Evolutionary conservation across 78 protist genomes (phyloP), one percentile per base, ranked within the genome.

Genomic region (Chrysochromulina parva): DNA sequence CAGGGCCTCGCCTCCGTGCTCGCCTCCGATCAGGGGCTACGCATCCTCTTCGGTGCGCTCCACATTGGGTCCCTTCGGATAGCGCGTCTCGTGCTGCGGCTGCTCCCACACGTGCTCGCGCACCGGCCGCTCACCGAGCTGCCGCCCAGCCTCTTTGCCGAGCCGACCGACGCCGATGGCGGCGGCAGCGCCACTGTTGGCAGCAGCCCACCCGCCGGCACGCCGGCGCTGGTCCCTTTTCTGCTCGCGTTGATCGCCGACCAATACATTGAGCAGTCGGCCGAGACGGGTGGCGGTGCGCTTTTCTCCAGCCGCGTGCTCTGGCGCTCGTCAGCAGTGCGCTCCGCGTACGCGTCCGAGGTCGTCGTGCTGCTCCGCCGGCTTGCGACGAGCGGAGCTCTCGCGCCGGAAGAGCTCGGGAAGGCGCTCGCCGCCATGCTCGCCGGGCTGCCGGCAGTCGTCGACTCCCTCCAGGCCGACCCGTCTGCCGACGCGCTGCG

Each of bases 31-130:
- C 13, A 13, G 57, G 6, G 58, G 82, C 82, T 74, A 3, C n/a
- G 55, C 55, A 19, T 55, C 28, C 82, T 74, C 50, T 48, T 74
- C 82, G 5, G 57, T 24, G 82, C 82, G 19, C 53, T 74, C 14
- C 82, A 74, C 82, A 55, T 74, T 4, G 82, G 82, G 57, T 74
- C 82, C 57, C 82, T 74, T 9, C 82, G 82, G 26, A 48, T 53
- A 1, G 55, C 55, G 26, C 82, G 82, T n/a, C 82, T 74, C 55
- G 55, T 28, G 11, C 55, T 74, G 24, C 82, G 82, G 57, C 11
- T 17, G 7, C 82, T 74, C 55, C 16, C 3, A 2, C 16, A 38
- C n/a, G 53, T 17, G 19, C 82, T 74, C 57, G 57, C 82, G 26
- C 54, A 74, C 82, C 13, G 19, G 57, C 14, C 53, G 19, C 16